phyloP scores from a whole-genome alignment of 306 rosid species.

The Begonia loranthoides region DNA sequence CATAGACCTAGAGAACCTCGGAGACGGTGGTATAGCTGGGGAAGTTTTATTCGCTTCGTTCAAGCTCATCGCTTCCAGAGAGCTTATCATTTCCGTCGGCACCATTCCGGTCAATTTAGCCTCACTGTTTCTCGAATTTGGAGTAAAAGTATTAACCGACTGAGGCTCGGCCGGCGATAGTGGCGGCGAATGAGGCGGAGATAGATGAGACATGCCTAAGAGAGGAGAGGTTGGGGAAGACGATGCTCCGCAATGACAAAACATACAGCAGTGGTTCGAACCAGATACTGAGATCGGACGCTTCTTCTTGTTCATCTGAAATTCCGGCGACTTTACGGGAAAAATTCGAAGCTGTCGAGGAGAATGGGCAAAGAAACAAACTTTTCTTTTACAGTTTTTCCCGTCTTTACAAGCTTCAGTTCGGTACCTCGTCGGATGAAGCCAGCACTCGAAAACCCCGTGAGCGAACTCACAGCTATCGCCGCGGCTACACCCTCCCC shows the following conservation, averaged over 20 bases:
- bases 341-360: slow-evolving; percentile 59
- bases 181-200: slow-evolving; percentile 65
- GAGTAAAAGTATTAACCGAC: slow-evolving; percentile 16
- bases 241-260: slow-evolving; percentile 20
- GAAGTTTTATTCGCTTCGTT: slow-evolving; percentile 18
- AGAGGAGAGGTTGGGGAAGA: slow-evolving; percentile 75
- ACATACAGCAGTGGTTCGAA: slow-evolving; percentile 36
- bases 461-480: slow-evolving; percentile 75
- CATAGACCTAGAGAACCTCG: slow-evolving; percentile 14
- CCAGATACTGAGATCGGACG: slow-evolving; percentile 19
- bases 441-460: slow-evolving; percentile 87
- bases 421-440: slow-evolving; percentile 82
- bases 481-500: slow-evolving; percentile 53
- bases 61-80: slow-evolving; percentile 47
- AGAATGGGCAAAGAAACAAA: slow-evolving; percentile 85
- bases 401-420: slow-evolving; percentile 96
- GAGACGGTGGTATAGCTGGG: slow-evolving; percentile 19
- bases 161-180: slow-evolving; percentile 32
- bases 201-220: slow-evolving; percentile 44
- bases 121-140: slow-evolving; percentile 24
- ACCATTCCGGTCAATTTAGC: slow-evolving; percentile 18
- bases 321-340: slow-evolving; percentile 25
- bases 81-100: slow-evolving; percentile 37
- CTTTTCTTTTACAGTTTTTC: slow-evolving; percentile 61
- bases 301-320: slow-evolving; percentile 21